A percentile compares a stretch with the other conserved stretches of the same genome.
phyloP scores from a whole-genome alignment of 2,329 filamentous ascomycete genomes.

The Calonectria naviculata region DNA sequence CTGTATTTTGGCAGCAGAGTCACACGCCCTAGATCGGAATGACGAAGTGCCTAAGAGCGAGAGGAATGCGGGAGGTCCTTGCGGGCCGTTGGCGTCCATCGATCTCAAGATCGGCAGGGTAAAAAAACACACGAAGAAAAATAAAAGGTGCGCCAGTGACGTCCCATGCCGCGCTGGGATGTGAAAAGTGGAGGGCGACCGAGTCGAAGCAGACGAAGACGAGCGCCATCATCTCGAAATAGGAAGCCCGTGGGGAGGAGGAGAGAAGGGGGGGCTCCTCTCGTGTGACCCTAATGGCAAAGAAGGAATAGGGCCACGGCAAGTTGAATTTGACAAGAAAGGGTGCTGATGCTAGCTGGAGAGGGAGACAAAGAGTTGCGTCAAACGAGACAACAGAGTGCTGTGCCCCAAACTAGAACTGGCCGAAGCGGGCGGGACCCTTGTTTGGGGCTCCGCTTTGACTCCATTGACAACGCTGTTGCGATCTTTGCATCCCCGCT shows the following conservation, averaged over 20 bases:
- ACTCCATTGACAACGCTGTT: neutral
- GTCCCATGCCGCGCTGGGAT: slow-evolving; percentile 38
- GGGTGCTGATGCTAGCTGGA: neutral
- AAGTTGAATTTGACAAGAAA: neutral
- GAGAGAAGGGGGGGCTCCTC: neutral
- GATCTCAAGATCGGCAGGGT: slow-evolving; percentile 41
- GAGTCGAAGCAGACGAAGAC: slow-evolving; percentile 11
- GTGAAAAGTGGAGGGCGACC: slow-evolving; percentile 28
- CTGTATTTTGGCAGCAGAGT: neutral
- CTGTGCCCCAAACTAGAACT: slow-evolving; percentile 3
- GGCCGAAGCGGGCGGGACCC: slow-evolving; percentile 1
- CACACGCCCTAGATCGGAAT: neutral
- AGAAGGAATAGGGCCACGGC: slow-evolving; percentile 18
- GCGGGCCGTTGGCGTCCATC: slow-evolving; percentile 40
- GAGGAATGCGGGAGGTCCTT: slow-evolving; percentile 33
- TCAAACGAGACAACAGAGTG: slow-evolving; percentile 1
- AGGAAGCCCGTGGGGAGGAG: slow-evolving; percentile 24
- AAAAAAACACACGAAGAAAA: neutral
- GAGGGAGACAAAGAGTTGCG: neutral
- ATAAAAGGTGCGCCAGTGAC: slow-evolving; percentile 39
- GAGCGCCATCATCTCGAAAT: slow-evolving; percentile 34
- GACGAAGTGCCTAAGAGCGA: neutral
- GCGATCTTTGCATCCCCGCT: slow-evolving; percentile 6
- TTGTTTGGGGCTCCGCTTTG: slow-evolving; percentile 4
- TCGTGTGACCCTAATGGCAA: slow-evolving; percentile 11